phyloP scores from a whole-genome alignment of 75 land plant species.

The Sequoiadendron giganteum region DNA sequence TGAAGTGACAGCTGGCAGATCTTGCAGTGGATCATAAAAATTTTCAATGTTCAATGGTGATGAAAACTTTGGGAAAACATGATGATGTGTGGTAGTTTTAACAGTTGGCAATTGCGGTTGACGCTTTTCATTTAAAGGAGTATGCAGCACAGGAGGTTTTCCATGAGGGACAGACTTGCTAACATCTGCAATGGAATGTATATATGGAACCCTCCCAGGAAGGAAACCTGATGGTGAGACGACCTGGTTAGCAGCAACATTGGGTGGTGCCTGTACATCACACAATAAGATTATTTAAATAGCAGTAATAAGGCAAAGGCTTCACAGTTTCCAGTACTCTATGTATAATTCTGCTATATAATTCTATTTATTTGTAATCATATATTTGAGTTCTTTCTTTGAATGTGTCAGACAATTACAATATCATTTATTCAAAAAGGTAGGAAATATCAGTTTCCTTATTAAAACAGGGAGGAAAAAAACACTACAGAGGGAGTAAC shows the following conservation, averaged over 20 bases:
- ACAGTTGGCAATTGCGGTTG: conserved; percentile 29
- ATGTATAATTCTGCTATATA: background rate
- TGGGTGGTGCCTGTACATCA: conserved; percentile 8
- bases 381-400: background rate
- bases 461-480: background rate
- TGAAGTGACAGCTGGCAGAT: conserved; percentile 40
- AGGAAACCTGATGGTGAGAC: conserved; percentile 12
- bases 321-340: background rate
- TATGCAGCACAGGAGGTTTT: conserved; percentile 20
- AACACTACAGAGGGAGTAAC: background rate
- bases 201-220: conserved; percentile 3
- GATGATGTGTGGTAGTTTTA: conserved; percentile 13
- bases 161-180: conserved; percentile 7
- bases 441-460: background rate
- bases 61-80: conserved; percentile 48
- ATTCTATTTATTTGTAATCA: background rate
- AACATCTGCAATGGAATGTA: background rate
- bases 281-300: background rate
- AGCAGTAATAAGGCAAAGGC: background rate
- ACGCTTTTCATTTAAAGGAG: conserved; percentile 30
- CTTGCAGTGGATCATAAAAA: conserved; percentile 24
- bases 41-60: conserved; percentile 23
- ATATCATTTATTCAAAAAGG: background rate
- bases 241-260: conserved; percentile 10
- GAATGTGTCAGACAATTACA: background rate